Percentiles rank a stretch among this genome's conserved stretches.
These are phyloP conservation scores for Raddia guianensis DNA, from an alignment of 176 grass and related monocot genomes.

Conservation along the genomic window DNA sequence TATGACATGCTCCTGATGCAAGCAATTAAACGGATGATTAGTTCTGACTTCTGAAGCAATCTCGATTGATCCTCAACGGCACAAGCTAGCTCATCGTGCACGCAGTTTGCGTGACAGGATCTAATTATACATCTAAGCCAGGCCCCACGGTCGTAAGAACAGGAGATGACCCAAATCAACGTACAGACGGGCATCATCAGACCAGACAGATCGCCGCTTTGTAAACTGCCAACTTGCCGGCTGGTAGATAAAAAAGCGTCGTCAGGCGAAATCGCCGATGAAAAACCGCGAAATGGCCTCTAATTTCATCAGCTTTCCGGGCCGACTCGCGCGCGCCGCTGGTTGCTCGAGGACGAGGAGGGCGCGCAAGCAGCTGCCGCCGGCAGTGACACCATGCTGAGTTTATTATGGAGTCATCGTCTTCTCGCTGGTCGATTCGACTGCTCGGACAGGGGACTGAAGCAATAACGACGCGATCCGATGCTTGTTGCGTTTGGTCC, in stretches of 20 bases:
- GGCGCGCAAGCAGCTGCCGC: background rate
- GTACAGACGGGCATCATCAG: background rate
- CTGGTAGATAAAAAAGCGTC: conserved; percentile 10
- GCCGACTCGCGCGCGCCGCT: conserved; percentile 3
- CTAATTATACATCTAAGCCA: background rate
- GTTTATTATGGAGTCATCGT: conserved; percentile 20
- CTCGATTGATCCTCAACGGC: background rate
- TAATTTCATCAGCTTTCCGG: background rate
- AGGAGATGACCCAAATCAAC: background rate
- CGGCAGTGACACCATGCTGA: conserved; percentile 35
- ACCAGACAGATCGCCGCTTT: conserved; percentile 5
- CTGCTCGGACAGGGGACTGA: background rate
- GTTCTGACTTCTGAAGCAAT: background rate
- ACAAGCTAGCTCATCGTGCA: background rate
- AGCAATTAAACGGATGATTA: background rate
- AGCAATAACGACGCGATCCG: no score
- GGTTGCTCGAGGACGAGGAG: background rate
- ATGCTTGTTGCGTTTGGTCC: conserved; percentile 17
- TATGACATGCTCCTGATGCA: background rate
- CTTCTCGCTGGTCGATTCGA: background rate
- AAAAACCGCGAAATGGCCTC: background rate
- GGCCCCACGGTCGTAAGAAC: background rate
- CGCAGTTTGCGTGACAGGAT: conserved; percentile 1
- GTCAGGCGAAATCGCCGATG: conserved; percentile 14
- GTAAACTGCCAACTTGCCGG: conserved; percentile 34